Evolutionary conservation across 768 basidiomycete species (phyloP).

Genomic region (Termitomyces sp.): DNA sequence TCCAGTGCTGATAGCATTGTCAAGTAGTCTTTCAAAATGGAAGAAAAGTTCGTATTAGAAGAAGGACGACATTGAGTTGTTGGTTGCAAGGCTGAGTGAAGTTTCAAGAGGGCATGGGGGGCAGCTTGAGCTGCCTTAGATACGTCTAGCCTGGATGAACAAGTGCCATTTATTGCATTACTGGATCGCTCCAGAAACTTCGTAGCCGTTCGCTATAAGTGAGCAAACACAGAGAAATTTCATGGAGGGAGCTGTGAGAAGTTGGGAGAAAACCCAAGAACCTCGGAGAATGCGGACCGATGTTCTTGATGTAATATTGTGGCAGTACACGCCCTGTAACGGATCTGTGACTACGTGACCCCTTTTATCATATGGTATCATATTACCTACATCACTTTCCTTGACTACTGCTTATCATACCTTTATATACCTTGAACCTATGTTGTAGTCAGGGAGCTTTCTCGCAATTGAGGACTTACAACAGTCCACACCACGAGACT

Average conservation of each 20-base stretch:
- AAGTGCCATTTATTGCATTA: background rate
- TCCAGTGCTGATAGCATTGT: slow-evolving; percentile 25
- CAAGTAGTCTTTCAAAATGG: slow-evolving; percentile 16
- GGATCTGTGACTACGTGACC: no score
- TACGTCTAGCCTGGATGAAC: background rate
- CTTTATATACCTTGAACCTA: no score
- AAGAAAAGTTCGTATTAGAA: slow-evolving; percentile 36
- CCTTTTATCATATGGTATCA: no score
- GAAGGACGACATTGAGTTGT: slow-evolving; percentile 15
- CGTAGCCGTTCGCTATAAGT: background rate
- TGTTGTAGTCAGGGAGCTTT: no score
- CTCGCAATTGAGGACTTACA: no score
- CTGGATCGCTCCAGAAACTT: background rate
- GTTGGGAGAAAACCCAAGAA: background rate
- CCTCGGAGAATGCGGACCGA: background rate
- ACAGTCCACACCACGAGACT: no score
- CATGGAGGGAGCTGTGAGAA: background rate
- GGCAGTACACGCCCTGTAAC: background rate
- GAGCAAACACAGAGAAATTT: background rate
- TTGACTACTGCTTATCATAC: no score
- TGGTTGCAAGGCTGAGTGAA: background rate
- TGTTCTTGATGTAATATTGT: background rate
- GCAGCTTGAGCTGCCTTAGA: background rate
- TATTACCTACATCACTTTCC: no score
- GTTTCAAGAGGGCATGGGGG: no score